Evolutionary conservation across 257 asterid species (phyloP).

Genomic region (Solanum lignicaule): DNA sequence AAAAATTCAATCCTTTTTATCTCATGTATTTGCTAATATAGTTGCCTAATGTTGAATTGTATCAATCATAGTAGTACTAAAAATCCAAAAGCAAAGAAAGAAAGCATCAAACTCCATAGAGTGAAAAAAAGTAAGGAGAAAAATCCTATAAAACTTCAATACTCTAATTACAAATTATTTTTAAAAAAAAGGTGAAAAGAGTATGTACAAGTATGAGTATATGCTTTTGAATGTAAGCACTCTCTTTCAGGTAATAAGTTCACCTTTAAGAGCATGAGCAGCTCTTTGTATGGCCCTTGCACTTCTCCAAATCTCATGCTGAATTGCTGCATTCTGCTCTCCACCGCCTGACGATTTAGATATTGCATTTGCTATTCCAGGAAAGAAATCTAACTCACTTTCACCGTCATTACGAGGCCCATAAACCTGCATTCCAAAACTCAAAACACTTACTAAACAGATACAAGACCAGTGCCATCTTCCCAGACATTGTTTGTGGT

Average conservation of each 20-base stretch:
- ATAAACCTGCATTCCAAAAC: slow-evolving; percentile 45
- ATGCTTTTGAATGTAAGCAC: neutral
- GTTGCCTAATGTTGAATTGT: neutral
- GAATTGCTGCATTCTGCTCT: slow-evolving; percentile 20
- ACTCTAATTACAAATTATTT: neutral
- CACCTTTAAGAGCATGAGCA: slow-evolving; percentile 50
- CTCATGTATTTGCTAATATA: neutral
- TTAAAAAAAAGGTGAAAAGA: neutral
- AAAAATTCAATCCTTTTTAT: neutral
- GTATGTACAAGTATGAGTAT: neutral
- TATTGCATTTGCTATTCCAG: slow-evolving; percentile 59
- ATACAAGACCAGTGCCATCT: neutral
- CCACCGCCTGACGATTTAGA: slow-evolving; percentile 5
- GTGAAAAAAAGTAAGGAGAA: neutral
- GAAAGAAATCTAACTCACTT: slow-evolving; percentile 53
- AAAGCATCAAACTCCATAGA: neutral
- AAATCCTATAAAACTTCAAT: neutral
- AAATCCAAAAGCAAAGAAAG: neutral
- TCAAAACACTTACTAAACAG: neutral
- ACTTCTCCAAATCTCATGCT: slow-evolving; percentile 81
- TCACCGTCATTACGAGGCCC: slow-evolving; percentile 54
- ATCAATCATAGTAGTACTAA: neutral
- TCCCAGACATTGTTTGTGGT: neutral
- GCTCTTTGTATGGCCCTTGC: slow-evolving; percentile 81
- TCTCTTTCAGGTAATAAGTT: slow-evolving; percentile 29